Evolutionary conservation across 2,329 filamentous ascomycete genomes (phyloP), one percentile per base, ranked within the genome.

Genomic region (Tolypocladium inflatum): DNA sequence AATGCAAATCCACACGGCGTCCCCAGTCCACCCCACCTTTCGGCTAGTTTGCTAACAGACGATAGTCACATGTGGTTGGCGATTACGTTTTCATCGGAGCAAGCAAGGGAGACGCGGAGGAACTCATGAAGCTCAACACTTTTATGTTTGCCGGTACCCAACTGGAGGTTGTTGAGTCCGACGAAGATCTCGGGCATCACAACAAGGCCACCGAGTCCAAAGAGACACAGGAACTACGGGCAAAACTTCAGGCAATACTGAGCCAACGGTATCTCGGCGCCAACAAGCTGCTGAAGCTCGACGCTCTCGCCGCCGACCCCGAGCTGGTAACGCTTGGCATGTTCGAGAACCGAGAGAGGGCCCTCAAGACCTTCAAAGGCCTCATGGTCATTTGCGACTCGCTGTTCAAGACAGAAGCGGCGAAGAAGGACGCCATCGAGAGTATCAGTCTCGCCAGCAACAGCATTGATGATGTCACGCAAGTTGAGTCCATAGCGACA

Each of bases 331-430:
- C 82, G 48, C 85, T 91, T 72, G 89, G 89, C 42, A 88, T 93
- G 66, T 91, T 96, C 69, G 82, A 85, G 61, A 84, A 78, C 59
- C 83, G 81, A 59, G 84, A 87, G 4, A 86, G 86, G 1, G 85
- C 89, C 52, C 83, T 88, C 62, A 99, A 97, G 71, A 89, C 96
- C 61, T 97, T 97, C 74, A 90, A 89, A 56, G 93, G 90, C 1
- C 79, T 97, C 61, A 96, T 97, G 89, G 85, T 84, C 59, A 86
- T 97, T 53, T 91, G 90, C 70, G 86, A 95, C 56, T 77, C 84
- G 60, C 81, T 88, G 21, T 96, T 96, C 76, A 86, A 87, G 63
- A 86, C 82, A 2, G 69, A 81, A 15, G 79, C 87, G 60, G 86
- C 88, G 55, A 92, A 92, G 71, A 82, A 85, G 55, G 87, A 91